A percentile compares a stretch with the other conserved stretches of the same genome.
phyloP scores from a whole-genome alignment of 2,329 filamentous ascomycete species.

The Aureobasidium sp. region DNA sequence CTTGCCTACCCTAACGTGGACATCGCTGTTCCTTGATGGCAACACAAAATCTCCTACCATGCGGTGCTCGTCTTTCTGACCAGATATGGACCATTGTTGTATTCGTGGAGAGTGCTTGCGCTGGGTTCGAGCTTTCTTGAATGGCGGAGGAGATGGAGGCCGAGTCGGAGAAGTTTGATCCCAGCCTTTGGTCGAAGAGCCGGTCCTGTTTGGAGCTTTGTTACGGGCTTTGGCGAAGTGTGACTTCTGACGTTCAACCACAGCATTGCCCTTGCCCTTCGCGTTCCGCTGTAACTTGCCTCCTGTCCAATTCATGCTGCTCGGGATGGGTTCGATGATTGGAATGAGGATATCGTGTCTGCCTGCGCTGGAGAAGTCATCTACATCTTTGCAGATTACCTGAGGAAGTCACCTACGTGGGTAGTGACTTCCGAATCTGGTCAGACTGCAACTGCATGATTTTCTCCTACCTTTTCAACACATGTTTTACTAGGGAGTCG shows the following conservation, averaged over 20 bases:
- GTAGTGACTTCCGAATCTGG: not conserved
- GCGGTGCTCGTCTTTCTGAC: not conserved
- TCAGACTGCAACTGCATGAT: not conserved
- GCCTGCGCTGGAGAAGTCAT: not conserved
- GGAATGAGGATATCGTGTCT: not conserved
- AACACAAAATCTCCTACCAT: not conserved
- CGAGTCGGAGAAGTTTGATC: not conserved
- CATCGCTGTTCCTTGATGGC: slow-evolving; percentile 13
- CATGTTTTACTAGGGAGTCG: not conserved
- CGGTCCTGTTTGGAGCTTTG: slow-evolving; percentile 22
- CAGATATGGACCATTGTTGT: not conserved
- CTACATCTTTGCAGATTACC: not conserved
- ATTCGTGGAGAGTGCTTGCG: not conserved
- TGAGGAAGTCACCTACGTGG: not conserved
- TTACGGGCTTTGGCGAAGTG: slow-evolving; percentile 36
- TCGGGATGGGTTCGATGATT: too few relatives aligned
- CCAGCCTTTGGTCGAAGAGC: slow-evolving; percentile 1
- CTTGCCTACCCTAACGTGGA: slow-evolving; percentile 24
- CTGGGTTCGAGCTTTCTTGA: not conserved
- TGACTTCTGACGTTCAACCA: slow-evolving; percentile 35
- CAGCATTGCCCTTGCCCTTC: slow-evolving; percentile 28
- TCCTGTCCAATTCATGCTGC: slow-evolving; percentile 42
- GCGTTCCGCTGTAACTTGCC: slow-evolving; percentile 31
- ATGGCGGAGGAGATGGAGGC: not conserved
- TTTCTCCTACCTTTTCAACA: not conserved